phyloP scores from a whole-genome alignment of 768 basidiomycete genomes.

The Pleurotus platypus region DNA sequence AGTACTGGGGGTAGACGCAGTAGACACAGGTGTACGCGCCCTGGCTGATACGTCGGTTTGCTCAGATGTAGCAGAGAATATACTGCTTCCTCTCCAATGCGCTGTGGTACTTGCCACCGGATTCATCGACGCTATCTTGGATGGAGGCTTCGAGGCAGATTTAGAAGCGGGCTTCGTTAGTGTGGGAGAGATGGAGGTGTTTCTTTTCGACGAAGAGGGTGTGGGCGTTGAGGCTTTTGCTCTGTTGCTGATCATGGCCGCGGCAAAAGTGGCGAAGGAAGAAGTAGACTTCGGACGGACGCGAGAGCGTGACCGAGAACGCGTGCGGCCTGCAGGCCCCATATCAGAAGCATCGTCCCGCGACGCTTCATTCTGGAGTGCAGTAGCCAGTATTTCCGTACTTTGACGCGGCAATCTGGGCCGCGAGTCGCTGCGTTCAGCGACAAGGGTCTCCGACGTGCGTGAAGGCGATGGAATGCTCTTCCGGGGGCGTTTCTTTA shows the following conservation, averaged over 20 bases:
- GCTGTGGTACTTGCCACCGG: not conserved
- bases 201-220: not conserved
- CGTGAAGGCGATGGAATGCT: not conserved
- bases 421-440: too few species aligned
- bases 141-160: too few species aligned
- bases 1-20: not conserved
- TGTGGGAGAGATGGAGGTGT: too few species aligned
- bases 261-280: not conserved
- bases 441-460: too few species aligned
- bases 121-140: too few species aligned
- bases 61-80: not conserved
- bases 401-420: too few species aligned
- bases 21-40: not conserved
- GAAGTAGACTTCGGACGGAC: not conserved
- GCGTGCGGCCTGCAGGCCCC: not conserved
- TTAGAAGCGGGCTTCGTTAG: not conserved
- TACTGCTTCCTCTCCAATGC: not conserved
- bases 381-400: too few species aligned
- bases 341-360: not conserved
- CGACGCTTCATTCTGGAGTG: too few species aligned
- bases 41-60: not conserved
- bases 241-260: not conserved
- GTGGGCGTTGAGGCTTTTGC: not conserved
- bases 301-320: conserved; percentile 3
- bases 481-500: not conserved